These are phyloP conservation scores for Arthrocladium fulminans DNA, from an alignment of 2,329 filamentous ascomycete species.

Conservation along the genomic window DNA sequence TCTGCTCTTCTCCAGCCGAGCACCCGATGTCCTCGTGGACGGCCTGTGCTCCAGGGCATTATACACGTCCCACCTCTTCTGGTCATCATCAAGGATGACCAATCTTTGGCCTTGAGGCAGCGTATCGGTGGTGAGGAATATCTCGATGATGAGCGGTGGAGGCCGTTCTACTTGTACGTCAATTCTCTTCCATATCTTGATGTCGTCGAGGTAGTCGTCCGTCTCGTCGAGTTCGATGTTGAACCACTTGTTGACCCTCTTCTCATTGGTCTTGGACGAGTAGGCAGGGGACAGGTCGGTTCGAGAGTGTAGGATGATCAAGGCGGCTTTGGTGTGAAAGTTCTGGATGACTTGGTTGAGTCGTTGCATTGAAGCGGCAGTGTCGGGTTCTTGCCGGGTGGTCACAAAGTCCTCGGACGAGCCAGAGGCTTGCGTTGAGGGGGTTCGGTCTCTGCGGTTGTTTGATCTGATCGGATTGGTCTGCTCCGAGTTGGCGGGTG, in stretches of 20 bases:
- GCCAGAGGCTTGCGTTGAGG: constrained; percentile 45
- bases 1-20: constrained; percentile 37
- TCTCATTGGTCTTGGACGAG: constrained; percentile 47
- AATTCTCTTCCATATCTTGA: constrained; percentile 71
- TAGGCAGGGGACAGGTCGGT: constrained; percentile 56
- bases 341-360: constrained; percentile 96
- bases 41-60: constrained; percentile 60
- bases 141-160: constrained; percentile 78
- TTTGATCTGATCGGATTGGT: constrained; percentile 58
- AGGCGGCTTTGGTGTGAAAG: constrained; percentile 78
- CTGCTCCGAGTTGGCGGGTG: constrained; percentile 62
- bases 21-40: constrained; percentile 20
- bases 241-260: constrained; percentile 82
- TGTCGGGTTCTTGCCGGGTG: constrained; percentile 37
- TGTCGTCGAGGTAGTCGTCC: constrained; percentile 72
- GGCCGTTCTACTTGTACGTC: constrained; percentile 70
- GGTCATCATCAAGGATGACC: constrained; percentile 77
- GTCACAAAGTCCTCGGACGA: constrained; percentile 42
- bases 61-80: constrained; percentile 85
- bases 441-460: constrained; percentile 60
- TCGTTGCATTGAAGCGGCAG: constrained; percentile 63
- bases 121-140: constrained; percentile 71
- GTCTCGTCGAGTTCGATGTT: constrained; percentile 92
- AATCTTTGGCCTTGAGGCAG: constrained; percentile 78
- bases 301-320: constrained; percentile 73